A percentile compares a stretch with the other conserved stretches of the same genome.
Evolutionary conservation across 768 basidiomycete genomes (phyloP).

Genomic region (Plicaturopsis crispa): DNA sequence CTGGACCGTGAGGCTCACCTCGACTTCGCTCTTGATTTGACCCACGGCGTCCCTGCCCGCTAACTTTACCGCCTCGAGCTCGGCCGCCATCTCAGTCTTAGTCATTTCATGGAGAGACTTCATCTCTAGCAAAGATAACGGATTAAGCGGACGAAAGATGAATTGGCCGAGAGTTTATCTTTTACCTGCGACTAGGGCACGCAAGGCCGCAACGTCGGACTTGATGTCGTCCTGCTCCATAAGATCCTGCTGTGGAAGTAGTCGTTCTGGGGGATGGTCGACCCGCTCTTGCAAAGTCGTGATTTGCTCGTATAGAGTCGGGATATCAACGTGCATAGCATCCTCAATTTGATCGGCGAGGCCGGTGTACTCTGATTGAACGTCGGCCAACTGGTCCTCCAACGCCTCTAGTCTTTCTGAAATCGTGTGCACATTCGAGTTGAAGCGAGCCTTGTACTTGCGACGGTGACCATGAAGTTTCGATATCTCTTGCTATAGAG

Average conservation of each 20-base stretch:
- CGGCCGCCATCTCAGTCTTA: conserved; percentile 36
- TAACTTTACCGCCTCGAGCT: conserved; percentile 34
- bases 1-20: too few species aligned
- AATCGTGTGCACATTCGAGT: conserved; percentile 28
- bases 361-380: conserved; percentile 25
- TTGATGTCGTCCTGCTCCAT: conserved; percentile 1
- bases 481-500: conserved; percentile 24
- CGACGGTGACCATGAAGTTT: conserved; percentile 31
- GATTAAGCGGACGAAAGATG: conserved; percentile 1
- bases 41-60: conserved; percentile 31
- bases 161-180: conserved; percentile 4
- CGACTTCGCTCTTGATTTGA: conserved; percentile 23
- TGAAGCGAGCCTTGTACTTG: conserved; percentile 34
- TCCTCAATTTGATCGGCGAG: conserved; percentile 30
- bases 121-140: conserved; percentile 30
- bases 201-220: conserved; percentile 27
- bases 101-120: conserved; percentile 31
- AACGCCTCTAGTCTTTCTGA: conserved; percentile 31
- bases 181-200: conserved; percentile 35
- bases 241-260: conserved; percentile 7
- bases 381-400: conserved; percentile 31
- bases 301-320: conserved; percentile 26
- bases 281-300: conserved; percentile 27
- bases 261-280: too few species aligned
- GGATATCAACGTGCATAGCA: conserved; percentile 20